Evolutionary conservation across 108 stramenopile genomes (phyloP).

Genomic region (Parmales sp.): DNA sequence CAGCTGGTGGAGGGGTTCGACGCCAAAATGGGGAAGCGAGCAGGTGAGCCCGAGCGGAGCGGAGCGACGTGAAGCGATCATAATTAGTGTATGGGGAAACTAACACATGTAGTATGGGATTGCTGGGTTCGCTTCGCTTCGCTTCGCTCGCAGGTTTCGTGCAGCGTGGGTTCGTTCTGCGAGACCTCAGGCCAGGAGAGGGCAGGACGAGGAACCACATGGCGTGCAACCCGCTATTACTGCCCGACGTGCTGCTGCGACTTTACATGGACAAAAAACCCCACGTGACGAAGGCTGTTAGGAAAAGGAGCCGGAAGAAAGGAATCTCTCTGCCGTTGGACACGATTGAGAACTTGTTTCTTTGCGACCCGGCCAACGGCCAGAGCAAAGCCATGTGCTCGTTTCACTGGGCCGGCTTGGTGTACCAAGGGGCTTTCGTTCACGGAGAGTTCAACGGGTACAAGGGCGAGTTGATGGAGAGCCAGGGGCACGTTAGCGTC

Average conservation of each 20-base stretch:
- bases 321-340: not conserved
- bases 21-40: not conserved
- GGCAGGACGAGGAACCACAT: not conserved
- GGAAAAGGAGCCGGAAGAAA: not conserved
- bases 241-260: not conserved
- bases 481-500: conserved; percentile 6
- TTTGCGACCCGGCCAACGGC: not conserved
- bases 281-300: not conserved
- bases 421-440: conserved; percentile 4
- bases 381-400: not conserved
- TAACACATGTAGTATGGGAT: not conserved
- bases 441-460: conserved; percentile 8
- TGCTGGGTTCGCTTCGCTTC: not conserved
- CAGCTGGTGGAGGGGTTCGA: conserved; percentile 7
- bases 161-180: conserved; percentile 3
- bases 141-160: not conserved
- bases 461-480: conserved; percentile 1
- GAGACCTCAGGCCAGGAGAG: not conserved
- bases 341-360: not conserved
- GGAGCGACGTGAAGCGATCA: not conserved
- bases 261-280: conserved; percentile 9
- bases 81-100: not conserved
- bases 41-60: no score
- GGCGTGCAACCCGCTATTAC: conserved; percentile 2
- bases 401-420: not conserved